phyloP scores from a whole-genome alignment of 352 stramenopile genomes.

The Pythium volutum region DNA sequence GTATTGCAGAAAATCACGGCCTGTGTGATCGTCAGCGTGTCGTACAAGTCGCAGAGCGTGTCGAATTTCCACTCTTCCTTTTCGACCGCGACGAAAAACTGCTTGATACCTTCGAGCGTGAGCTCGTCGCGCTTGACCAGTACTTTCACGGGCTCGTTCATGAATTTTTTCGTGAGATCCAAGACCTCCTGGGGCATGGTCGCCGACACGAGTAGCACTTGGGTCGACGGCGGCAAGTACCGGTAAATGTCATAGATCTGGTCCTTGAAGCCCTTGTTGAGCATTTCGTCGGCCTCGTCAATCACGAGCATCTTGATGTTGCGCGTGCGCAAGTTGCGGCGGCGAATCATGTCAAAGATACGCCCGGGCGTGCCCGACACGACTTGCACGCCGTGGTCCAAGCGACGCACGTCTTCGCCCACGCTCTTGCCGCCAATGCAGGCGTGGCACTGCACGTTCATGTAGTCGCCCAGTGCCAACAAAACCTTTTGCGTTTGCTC shows the following conservation, averaged over 20 bases:
- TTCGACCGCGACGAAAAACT: conserved; percentile 99
- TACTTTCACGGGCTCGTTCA: conserved; percentile 97
- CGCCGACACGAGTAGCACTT: conserved; percentile 95
- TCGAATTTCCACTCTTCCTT: conserved; percentile 99
- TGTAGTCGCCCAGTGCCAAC: conserved; percentile 94
- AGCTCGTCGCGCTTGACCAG: conserved; percentile 98
- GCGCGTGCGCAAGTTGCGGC: conserved; percentile 87
- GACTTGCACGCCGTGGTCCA: conserved; percentile 94
- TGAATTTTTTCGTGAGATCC: conserved; percentile 97
- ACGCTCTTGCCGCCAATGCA: conserved; percentile 96
- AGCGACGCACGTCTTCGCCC: conserved; percentile 92
- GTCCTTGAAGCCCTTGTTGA: conserved; percentile 97
- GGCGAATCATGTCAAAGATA: conserved; percentile 97
- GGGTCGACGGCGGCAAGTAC: conserved; percentile 88
- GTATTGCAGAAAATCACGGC: conserved; percentile 99
- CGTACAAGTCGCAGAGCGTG: conserved; percentile 99
- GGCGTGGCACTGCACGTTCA: conserved; percentile 96
- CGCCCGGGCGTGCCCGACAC: conserved; percentile 96
- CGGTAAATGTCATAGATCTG: conserved; percentile 99
- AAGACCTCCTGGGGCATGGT: conserved; percentile 94
- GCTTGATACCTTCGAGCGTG: conserved; percentile 99
- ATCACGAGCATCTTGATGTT: conserved; percentile 96
- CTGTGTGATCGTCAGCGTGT: conserved; percentile 99
- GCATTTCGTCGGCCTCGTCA: conserved; percentile 98
- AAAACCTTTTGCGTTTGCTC: conserved; percentile 98